Base-by-base conservation (phyloP, 768 basidiomycete genomes). In the Mycena kentingensis region DNA sequence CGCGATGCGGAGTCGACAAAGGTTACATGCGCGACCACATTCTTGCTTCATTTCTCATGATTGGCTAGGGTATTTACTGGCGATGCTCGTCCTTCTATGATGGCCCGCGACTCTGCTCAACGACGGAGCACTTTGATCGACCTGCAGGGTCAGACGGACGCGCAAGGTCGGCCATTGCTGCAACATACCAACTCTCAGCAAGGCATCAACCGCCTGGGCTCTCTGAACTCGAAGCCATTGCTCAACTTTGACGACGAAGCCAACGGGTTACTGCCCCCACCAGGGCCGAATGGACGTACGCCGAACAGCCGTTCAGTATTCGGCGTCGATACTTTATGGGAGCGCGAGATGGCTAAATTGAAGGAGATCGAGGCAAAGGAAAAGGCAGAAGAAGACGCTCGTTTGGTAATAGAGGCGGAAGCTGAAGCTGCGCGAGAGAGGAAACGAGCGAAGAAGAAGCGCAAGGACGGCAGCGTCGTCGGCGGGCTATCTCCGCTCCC, bases 301-400 rank as follows among this genome's bases (percentile, higher is more conserved):
- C 50, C 76, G 0, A 76, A 72, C 35, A 80, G 78, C 32, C 82
- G 80, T 51, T 94, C 93, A n/a, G 91, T 95, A 10, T 97, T 96
- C 63, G 94, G 94, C 2, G 88, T 90, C 1, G 94, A 97, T 67
- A 88, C 87, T n/a, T 63, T 96, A 10, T 96, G 94, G 94, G 88
- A 95, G 64, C 78, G 83, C 34, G 94, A 97, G 69, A 80, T 93
- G 76, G 81, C 70, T 16, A 96, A 90, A 67, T 73, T 96, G 46
- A 81, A 81, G 56, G 77, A 83, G 54, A 89, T 94, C 0, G 87
- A 96, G 66, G 85, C 82, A 12, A 66, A 62, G 46, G 93, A 94
- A 65, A 77, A 73, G 49, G 65, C 62, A 11, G 85, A 83, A 51
- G 78, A 76, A n/a, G 81, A 82, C 53, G 79, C 75, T 28, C 75